Evolutionary conservation across 2,329 filamentous ascomycete species (phyloP).

Genomic region (Colletotrichum musae): DNA sequence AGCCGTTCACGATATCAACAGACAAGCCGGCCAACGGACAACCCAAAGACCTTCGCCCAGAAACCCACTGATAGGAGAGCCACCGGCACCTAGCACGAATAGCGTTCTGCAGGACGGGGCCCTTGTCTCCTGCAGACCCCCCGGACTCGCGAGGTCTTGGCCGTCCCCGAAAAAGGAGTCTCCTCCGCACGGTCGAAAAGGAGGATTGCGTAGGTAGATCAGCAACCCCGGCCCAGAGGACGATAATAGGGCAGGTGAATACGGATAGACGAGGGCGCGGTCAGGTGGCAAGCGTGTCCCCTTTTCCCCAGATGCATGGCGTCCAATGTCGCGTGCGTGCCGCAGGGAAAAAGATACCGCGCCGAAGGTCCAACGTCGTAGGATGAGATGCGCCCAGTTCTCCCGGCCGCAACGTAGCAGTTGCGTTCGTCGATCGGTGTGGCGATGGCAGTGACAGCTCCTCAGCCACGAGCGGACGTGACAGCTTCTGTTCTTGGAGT

Average conservation of each 20-base stretch:
- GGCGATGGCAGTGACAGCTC: neutral
- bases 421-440: neutral
- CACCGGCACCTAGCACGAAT: neutral
- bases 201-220: neutral
- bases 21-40: neutral
- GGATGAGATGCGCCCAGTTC: neutral
- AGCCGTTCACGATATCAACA: neutral
- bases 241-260: neutral
- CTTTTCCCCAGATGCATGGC: neutral
- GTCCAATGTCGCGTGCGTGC: neutral
- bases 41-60: neutral
- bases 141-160: neutral
- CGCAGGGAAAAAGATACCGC: neutral
- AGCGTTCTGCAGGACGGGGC: constrained; percentile 7
- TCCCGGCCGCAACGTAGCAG: neutral
- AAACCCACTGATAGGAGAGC: neutral
- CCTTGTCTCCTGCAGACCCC: neutral
- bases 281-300: neutral
- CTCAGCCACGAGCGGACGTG: neutral
- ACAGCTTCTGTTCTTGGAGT: neutral
- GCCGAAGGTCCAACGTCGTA: neutral
- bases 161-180: constrained; percentile 19
- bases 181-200: constrained; percentile 12
- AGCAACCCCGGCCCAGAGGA: neutral
- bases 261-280: neutral